Evolutionary conservation across 1,284 basidiomycete genomes (phyloP), one percentile per base, ranked within the genome.

Genomic region (Macrocystidia cucumis): DNA sequence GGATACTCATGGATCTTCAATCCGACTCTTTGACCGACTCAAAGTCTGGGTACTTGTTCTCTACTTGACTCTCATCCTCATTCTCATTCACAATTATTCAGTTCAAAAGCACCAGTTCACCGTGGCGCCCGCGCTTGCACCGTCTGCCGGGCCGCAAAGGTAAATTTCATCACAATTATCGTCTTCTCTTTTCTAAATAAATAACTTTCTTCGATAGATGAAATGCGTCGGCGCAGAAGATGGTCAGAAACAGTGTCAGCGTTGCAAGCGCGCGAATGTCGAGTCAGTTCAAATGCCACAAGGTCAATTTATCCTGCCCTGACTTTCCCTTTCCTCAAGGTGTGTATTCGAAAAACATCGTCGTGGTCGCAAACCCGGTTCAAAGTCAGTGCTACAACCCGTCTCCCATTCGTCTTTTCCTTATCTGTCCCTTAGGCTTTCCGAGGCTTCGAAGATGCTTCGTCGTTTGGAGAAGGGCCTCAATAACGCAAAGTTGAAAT

Each of bases 221-320:
- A 87, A 88, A 56, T 89, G 85, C 49, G 84, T 89, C 37, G 85
- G 83, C 26, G 79, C 86, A 33, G 85, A 88, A 49, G 84, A 88
- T 49, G 83, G 83, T 38, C 67, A 72, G 44, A 72, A 74, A 45
- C 73, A 72, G 19, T 88, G 84, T 48, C 80, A 87, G 52, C 77
- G 84, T 34, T 89, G 85, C 61, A 80, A 74, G 54, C 79, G 86
- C 38, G 74, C 81, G 26, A 79, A 78, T 43, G 71, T 75, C 39
- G 77, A 86, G 84, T 86, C 57, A 53, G 47, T 45, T 35, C 30
- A 31, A 21, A 35, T 33, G 39, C 32, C 35, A 32, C 33, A 30
- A 41, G 29, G 13, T 37, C 42, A 33, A 46, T 28, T 36, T 45
- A 44, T 43, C 44, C 34, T 34, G 29, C 37, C 28, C 34, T 41